Conservation (phyloP, 441 rosid species). For the Gossypium armourianum region DNA sequence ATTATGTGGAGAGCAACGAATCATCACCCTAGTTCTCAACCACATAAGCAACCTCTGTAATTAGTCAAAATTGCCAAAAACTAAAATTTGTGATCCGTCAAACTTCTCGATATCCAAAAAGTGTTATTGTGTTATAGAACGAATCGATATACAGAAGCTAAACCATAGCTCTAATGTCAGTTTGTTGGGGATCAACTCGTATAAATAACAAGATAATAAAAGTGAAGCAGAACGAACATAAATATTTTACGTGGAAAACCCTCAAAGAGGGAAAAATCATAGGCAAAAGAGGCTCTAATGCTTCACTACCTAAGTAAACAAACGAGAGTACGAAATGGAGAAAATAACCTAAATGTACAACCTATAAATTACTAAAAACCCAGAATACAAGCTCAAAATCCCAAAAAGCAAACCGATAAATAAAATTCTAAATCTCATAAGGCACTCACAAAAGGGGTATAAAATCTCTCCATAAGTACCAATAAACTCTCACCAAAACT, state of each 20-base stretch:
- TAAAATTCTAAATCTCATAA: too few relatives aligned
- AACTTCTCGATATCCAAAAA: too few relatives aligned
- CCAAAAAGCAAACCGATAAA: background rate
- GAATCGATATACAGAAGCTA: too few relatives aligned
- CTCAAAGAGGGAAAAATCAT: background rate
- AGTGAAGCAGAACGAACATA: background rate
- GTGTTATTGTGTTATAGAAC: too few relatives aligned
- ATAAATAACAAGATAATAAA: too few relatives aligned
- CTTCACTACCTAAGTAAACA: background rate
- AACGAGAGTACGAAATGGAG: background rate
- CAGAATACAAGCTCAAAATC: background rate
- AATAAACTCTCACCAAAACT: background rate
- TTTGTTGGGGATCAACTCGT: background rate
- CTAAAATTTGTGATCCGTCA: too few relatives aligned
- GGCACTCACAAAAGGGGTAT: background rate
- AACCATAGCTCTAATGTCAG: too few relatives aligned
- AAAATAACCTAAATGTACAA: background rate
- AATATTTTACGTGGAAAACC: background rate
- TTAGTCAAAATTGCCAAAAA: too few relatives aligned
- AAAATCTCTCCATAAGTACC: too few relatives aligned
- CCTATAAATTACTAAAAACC: background rate
- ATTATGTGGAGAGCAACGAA: too few relatives aligned
- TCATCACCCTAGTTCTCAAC: too few relatives aligned
- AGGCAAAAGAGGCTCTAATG: background rate
- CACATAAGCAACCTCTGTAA: too few relatives aligned